Evolutionary conservation across 1,284 basidiomycete genomes (phyloP).

Genomic region (Moniliella sp.): DNA sequence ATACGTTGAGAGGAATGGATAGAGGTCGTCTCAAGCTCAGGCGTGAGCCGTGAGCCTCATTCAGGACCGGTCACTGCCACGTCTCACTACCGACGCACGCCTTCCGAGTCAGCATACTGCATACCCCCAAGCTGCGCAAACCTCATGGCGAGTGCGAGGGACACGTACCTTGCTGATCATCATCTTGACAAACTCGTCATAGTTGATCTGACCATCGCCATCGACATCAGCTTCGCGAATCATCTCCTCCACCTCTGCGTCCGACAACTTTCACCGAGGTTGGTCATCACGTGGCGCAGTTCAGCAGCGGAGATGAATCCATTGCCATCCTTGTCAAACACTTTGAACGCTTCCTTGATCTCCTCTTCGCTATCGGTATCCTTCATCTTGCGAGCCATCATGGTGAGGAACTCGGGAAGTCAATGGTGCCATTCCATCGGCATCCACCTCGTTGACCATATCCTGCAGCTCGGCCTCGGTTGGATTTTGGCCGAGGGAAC

Average conservation of each 20-base stretch:
- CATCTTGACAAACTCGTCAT: conserved; percentile 38
- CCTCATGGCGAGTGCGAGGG: no score
- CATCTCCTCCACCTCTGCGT: conserved; percentile 89
- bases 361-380: conserved; percentile 61
- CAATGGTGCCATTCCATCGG: conserved; percentile 65
- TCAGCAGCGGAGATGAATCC: conserved; percentile 45
- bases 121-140: no score
- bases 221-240: conserved; percentile 92
- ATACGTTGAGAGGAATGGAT: no score
- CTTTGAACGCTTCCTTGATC: conserved; percentile 49
- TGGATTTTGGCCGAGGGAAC: conserved; percentile 83
- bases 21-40: no score
- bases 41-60: no score
- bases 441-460: conserved; percentile 47
- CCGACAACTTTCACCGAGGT: conserved; percentile 56
- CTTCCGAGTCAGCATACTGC: no score
- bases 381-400: conserved; percentile 91
- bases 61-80: no score
- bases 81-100: no score
- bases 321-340: conserved; percentile 48
- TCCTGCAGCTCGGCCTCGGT: conserved; percentile 84
- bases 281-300: conserved; percentile 40
- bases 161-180: conserved; percentile 6
- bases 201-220: conserved; percentile 54
- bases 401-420: conserved; percentile 59